Conservation (phyloP, 148 eudicot genomes). For the Camellia japonica region DNA sequence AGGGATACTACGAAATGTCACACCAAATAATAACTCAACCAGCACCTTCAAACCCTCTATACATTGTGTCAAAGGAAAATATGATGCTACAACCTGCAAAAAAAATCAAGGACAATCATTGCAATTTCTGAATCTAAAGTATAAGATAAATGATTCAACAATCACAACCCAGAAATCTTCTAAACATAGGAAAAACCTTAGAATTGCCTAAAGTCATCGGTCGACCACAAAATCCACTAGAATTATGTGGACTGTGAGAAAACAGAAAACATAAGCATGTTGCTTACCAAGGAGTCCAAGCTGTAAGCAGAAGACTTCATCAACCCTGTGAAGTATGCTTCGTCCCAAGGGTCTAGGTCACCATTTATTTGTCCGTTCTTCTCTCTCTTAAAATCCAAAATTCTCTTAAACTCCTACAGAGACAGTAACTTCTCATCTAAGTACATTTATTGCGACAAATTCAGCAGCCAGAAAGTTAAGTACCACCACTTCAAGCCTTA, state of each 20-base stretch:
- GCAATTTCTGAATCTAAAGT: constrained; percentile 2
- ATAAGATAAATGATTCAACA: constrained; percentile 3
- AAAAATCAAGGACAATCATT: background rate
- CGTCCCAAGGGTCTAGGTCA: constrained; percentile 96
- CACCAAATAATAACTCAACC: constrained; percentile 82
- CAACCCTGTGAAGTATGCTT: constrained; percentile 71
- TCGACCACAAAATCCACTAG: background rate
- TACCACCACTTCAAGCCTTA: background rate
- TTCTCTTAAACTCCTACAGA: constrained; percentile 62
- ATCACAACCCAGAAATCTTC: background rate
- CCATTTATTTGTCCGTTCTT: constrained; percentile 45
- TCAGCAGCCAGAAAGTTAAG: background rate
- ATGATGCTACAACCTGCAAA: constrained; percentile 81
- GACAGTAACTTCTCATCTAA: constrained; percentile 9
- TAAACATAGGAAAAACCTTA: background rate
- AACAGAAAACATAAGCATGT: background rate
- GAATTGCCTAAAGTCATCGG: background rate
- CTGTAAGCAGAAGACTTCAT: constrained; percentile 69
- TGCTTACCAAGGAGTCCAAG: constrained; percentile 68
- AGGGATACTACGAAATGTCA: constrained; percentile 59
- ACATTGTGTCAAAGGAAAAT: constrained; percentile 78
- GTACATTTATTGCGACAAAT: background rate
- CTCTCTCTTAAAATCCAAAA: constrained; percentile 58
- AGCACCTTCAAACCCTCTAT: constrained; percentile 86
- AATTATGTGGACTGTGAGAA: background rate